These are phyloP conservation scores for Loxodes magnus DNA, from an alignment of 73 alveolate genomes.

Conservation along the genomic window DNA sequence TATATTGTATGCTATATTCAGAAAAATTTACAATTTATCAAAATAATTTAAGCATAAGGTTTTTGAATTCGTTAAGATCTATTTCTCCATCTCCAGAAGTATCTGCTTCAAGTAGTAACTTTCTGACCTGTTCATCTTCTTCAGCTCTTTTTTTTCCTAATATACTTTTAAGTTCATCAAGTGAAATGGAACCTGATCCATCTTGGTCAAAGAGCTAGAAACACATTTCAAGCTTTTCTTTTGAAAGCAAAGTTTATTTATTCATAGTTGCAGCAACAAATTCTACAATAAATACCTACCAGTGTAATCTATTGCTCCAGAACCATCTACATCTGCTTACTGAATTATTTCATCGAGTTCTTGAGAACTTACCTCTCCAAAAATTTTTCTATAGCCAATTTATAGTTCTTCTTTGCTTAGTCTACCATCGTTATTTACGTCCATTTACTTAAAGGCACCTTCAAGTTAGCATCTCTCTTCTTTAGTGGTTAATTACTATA, in stretches of 20 bases:
- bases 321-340: conserved; percentile 33
- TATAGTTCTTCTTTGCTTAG: conserved; percentile 29
- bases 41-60: too few species aligned
- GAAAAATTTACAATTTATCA: too few species aligned
- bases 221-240: too few species aligned
- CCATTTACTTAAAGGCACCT: conserved; percentile 19
- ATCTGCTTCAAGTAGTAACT: too few species aligned
- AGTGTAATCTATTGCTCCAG: conserved; percentile 47
- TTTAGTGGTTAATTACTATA: background rate
- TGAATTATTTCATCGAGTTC: conserved; percentile 36
- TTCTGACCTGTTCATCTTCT: too few species aligned
- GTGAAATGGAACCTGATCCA: conserved; percentile 28
- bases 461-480: conserved; percentile 15
- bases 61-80: too few species aligned
- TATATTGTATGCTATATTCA: too few species aligned
- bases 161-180: conserved; percentile 41
- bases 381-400: conserved; percentile 8
- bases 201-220: conserved; percentile 27
- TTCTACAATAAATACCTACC: too few species aligned
- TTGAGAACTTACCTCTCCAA: conserved; percentile 10
- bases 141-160: conserved; percentile 19
- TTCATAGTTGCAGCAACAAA: conserved; percentile 40
- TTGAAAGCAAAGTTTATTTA: conserved; percentile 12
- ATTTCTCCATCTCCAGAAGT: too few species aligned
- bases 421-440: conserved; percentile 41